Conservation (phyloP, 306 rosid species). For the Castanea crenata region DNA sequence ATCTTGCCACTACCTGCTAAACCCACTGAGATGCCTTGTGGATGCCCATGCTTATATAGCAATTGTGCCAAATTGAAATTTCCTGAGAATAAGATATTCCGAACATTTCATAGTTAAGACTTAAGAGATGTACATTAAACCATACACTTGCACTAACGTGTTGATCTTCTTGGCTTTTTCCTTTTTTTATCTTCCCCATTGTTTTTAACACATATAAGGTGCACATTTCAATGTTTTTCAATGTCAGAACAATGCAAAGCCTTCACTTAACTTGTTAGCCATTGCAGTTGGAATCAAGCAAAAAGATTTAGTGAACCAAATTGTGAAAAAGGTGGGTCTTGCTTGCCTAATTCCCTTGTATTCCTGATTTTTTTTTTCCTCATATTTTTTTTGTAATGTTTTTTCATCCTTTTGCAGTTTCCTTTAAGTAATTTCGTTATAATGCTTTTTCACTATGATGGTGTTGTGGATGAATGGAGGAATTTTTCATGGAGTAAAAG, state of each 20-base stretch:
- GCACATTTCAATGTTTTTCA: neutral
- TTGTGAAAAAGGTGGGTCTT: slow-evolving; percentile 66
- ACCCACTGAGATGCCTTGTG: too few species aligned
- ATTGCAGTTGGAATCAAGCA: slow-evolving; percentile 84
- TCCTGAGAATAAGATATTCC: too few species aligned
- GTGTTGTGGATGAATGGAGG: slow-evolving; percentile 53
- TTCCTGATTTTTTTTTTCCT: slow-evolving; percentile 1
- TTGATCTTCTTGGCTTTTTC: neutral
- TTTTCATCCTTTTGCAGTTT: slow-evolving; percentile 37
- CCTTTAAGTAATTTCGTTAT: slow-evolving; percentile 39
- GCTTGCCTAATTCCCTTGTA: slow-evolving; percentile 15
- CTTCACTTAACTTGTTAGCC: slow-evolving; percentile 68
- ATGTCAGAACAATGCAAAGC: slow-evolving; percentile 43
- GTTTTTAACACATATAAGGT: neutral
- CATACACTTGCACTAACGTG: neutral
- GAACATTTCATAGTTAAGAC: too few species aligned
- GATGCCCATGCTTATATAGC: too few species aligned
- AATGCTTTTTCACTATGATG: slow-evolving; percentile 71
- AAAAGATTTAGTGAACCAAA: slow-evolving; percentile 61
- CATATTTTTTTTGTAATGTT: slow-evolving; percentile 15
- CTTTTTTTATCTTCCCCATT: neutral
- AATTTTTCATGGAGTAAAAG: slow-evolving; percentile 44
- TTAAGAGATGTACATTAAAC: neutral
- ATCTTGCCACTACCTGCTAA: too few species aligned
- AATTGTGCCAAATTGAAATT: too few species aligned